Evolutionary conservation across 2,329 filamentous ascomycete genomes (phyloP).

Genomic region (Fusarium concolor): DNA sequence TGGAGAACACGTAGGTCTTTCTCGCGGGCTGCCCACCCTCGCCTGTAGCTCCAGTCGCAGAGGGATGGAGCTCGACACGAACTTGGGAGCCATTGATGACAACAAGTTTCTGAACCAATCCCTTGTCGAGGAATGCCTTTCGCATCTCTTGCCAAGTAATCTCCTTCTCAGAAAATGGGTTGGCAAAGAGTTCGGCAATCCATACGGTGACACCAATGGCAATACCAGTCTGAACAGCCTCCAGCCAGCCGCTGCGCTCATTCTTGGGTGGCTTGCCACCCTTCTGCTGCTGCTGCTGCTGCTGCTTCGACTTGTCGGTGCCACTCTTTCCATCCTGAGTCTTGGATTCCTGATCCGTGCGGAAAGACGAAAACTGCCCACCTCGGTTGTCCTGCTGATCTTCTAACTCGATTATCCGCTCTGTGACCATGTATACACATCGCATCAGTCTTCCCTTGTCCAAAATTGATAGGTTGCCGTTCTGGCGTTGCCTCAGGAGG

Average conservation of each 20-base stretch:
- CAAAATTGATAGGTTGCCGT: slow-evolving; percentile 63
- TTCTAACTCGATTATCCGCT: slow-evolving; percentile 51
- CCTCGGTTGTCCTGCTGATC: slow-evolving; percentile 35
- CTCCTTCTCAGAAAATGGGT: slow-evolving; percentile 67
- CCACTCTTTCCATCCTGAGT: slow-evolving; percentile 37
- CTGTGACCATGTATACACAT: slow-evolving; percentile 52
- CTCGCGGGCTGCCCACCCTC: slow-evolving; percentile 42
- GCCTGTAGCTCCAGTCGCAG: slow-evolving; percentile 60
- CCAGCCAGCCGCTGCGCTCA: slow-evolving; percentile 51
- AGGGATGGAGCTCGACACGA: slow-evolving; percentile 81
- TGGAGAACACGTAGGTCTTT: slow-evolving; percentile 84
- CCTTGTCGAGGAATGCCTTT: slow-evolving; percentile 94
- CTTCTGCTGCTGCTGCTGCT: slow-evolving; percentile 46
- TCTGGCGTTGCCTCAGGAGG: slow-evolving; percentile 64
- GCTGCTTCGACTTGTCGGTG: slow-evolving; percentile 43
- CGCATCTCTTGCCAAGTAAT: slow-evolving; percentile 99
- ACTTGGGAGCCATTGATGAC: slow-evolving; percentile 79
- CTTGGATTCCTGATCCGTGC: slow-evolving; percentile 40
- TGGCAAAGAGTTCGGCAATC: slow-evolving; percentile 56
- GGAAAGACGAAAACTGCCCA: slow-evolving; percentile 37
- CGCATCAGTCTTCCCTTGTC: slow-evolving; percentile 55
- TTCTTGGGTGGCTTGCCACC: slow-evolving; percentile 51
- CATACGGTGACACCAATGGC: slow-evolving; percentile 67
- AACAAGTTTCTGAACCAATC: slow-evolving; percentile 92
- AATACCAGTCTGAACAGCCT: slow-evolving; percentile 52